These are phyloP conservation scores for Globisporangium okanoganense DNA, from an alignment of 352 stramenopile species.

Conservation along the genomic window DNA sequence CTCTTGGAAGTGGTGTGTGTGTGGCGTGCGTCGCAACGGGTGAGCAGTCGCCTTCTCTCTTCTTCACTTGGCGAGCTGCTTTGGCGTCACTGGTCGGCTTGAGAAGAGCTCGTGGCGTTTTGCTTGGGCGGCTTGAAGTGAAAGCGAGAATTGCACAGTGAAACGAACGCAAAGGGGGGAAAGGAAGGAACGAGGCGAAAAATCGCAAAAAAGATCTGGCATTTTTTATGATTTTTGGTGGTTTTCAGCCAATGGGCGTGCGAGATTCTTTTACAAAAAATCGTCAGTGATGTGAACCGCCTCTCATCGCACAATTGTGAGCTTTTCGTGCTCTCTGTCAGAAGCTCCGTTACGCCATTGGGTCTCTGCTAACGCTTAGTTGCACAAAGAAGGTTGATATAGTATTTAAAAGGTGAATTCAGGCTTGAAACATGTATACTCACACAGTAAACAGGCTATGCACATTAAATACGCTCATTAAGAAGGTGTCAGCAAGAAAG, in stretches of 20 bases:
- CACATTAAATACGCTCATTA: neutral
- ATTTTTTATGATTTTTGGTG: too few species aligned
- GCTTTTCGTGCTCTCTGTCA: neutral
- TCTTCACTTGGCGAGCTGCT: neutral
- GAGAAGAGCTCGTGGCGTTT: neutral
- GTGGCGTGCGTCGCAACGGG: too few species aligned
- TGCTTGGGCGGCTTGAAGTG: constrained; percentile 34
- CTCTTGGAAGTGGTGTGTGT: neutral
- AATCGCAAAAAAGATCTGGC: constrained; percentile 5
- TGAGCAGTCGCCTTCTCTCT: constrained; percentile 2
- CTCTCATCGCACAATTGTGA: constrained; percentile 3
- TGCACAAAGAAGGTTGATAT: neutral
- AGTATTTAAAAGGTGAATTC: neutral
- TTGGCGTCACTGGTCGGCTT: constrained; percentile 5
- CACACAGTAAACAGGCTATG: neutral
- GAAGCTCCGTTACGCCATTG: neutral
- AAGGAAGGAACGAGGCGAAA: neutral
- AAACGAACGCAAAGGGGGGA: constrained; percentile 13
- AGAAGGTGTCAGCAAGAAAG: neutral
- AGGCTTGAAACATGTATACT: neutral
- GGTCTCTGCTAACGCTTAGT: neutral
- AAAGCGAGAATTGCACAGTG: constrained; percentile 18
- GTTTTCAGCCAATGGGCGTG: constrained; percentile 5
- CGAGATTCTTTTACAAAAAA: constrained; percentile 8
- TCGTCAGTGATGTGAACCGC: constrained; percentile 1